Evolutionary conservation across 345 rosid species (phyloP).

Genomic region (Euclidium syriacum): DNA sequence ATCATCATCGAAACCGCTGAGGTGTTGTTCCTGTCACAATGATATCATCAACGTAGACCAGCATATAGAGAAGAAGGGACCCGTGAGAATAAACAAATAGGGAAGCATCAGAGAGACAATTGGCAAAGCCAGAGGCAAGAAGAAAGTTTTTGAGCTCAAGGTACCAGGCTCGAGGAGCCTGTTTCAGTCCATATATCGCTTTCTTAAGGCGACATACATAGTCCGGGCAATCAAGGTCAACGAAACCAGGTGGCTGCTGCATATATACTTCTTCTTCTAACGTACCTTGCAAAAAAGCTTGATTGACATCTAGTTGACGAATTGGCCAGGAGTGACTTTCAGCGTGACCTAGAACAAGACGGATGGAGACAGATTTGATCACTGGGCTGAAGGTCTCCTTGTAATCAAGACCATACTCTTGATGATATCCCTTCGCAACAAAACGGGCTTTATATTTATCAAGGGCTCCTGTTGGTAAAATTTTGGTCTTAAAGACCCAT

Average conservation of each 20-base stretch:
- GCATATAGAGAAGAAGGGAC: too few relatives aligned
- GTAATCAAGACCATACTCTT: neutral
- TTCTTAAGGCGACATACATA: neutral
- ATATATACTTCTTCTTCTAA: too few relatives aligned
- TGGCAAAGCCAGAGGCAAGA: too few relatives aligned
- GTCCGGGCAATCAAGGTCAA: neutral
- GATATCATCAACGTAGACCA: too few relatives aligned
- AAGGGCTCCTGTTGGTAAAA: neutral
- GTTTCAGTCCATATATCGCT: too few relatives aligned
- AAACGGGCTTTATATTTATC: neutral
- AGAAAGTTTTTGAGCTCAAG: too few relatives aligned
- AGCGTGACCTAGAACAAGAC: neutral
- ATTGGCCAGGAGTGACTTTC: neutral
- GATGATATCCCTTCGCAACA: neutral
- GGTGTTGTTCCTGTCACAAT: too few relatives aligned
- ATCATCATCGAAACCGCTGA: too few relatives aligned
- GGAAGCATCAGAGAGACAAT: too few relatives aligned
- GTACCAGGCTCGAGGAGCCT: too few relatives aligned
- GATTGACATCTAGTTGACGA: neutral
- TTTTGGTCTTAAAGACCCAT: neutral
- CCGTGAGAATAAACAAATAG: too few relatives aligned
- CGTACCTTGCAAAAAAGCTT: neutral
- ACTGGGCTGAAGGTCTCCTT: neutral
- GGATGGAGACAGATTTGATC: neutral
- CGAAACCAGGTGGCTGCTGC: neutral